Evolutionary conservation across 106 monocot genomes (phyloP), one percentile per base, ranked within the genome.

Genomic region (Platanthera zijinensis): DNA sequence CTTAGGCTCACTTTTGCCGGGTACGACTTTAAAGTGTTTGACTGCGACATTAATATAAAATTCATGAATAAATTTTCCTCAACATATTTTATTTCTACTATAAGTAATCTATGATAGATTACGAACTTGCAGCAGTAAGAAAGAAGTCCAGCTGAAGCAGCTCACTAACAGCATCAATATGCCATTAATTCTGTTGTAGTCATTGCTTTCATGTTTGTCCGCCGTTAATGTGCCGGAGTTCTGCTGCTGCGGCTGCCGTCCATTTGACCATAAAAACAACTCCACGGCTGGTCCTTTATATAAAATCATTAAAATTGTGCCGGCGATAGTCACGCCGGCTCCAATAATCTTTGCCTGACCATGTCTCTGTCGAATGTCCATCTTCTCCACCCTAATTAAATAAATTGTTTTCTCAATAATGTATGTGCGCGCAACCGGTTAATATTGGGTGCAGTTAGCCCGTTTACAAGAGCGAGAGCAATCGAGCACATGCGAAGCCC

Each of bases 1-100:
- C 81, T 77, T 69, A 95, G 66, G 17, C 89, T 84, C 21, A 95
- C 77, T 80, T 89, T 85, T 11, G 89, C 87, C 10, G 95, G 95
- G 57, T 87, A 95, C 6, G 87, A 76, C 70, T 61, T 79, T 48
- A 95, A 57, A 9, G 87, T 89, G 56, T 87, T 74, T 21, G 91
- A 78, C 95, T 95, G 78, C 69, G 51, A 56, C 3, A 45, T 59
- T 51, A 53, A 19, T 52, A 18, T 25, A 25, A 25, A 25, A 25
- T 25, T 25, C 25, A 25, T 25, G 25, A 25, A 25, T 25, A 0
- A 25, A 25, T 0, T 25, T 25, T 25, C 25, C 0, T 25, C 0
- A 0, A 25, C 25, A 25, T 25, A 25, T 25, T 25, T 25, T 25
- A 25, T 25, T 25, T 25, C 25, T 25, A 25, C 69, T 28, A 30